Evolutionary conservation across 2,329 filamentous ascomycete genomes (phyloP).

Genomic region (Didymella glomerata): DNA sequence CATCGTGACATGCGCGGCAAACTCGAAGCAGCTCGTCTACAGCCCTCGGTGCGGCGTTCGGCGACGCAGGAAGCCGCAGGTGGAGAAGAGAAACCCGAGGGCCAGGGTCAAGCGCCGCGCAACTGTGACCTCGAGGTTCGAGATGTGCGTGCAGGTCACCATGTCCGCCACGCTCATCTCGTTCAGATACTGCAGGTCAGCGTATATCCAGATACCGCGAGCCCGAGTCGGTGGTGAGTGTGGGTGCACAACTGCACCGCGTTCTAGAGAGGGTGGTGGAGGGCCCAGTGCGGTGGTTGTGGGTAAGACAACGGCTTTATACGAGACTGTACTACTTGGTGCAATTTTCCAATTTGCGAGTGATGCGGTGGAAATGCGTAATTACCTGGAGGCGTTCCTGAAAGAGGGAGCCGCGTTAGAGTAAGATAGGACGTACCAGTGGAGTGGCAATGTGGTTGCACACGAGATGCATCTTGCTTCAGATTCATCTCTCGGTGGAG

Average conservation of each 20-base stretch:
- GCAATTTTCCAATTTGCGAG: conserved; percentile 16
- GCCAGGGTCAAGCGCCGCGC: conserved; percentile 13
- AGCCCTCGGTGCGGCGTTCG: not conserved
- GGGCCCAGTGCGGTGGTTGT: conserved; percentile 10
- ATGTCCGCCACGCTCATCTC: conserved; percentile 9
- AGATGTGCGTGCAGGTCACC: conserved; percentile 17
- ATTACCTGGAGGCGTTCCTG: conserved; percentile 1
- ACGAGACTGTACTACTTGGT: conserved; percentile 15
- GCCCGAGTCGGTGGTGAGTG: conserved; percentile 12
- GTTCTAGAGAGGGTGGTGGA: conserved; percentile 16
- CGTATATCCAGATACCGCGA: conserved; percentile 17
- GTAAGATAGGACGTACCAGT: not conserved
- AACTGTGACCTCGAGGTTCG: conserved; percentile 12
- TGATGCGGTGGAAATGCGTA: conserved; percentile 1
- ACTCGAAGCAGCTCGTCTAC: conserved; percentile 6
- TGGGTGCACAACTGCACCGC: conserved; percentile 25
- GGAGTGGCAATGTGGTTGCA: conserved; percentile 10
- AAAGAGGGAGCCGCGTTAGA: conserved; percentile 1
- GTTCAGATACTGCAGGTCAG: conserved; percentile 24
- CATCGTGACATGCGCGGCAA: conserved; percentile 10
- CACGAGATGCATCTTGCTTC: conserved; percentile 14
- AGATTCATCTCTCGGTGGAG: conserved; percentile 3
- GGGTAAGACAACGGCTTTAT: conserved; percentile 21
- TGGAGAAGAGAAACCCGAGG: conserved; percentile 4
- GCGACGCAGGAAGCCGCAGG: conserved; percentile 3